Conservation (phyloP, 2,329 filamentous ascomycete genomes). For the Paraphaeosphaeria minitans region DNA sequence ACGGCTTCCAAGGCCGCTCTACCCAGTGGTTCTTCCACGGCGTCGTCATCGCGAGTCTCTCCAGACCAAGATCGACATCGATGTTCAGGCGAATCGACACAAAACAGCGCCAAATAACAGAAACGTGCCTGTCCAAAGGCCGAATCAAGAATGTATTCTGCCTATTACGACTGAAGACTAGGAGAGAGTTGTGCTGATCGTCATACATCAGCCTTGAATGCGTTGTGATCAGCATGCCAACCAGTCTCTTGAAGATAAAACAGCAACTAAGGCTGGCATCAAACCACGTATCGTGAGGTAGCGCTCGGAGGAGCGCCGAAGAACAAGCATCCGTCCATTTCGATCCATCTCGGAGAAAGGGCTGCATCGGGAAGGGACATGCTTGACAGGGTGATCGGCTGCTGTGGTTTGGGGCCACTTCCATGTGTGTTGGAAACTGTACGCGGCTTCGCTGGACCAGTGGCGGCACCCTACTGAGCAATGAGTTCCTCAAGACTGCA, state of each 20-base stretch:
- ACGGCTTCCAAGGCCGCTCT: neutral
- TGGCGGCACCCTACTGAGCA: neutral
- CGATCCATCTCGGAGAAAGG: conserved; percentile 34
- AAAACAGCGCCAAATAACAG: conserved; percentile 14
- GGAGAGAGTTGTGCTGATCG: conserved; percentile 35
- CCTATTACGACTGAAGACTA: conserved; percentile 14
- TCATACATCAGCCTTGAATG: conserved; percentile 32
- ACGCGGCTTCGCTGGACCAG: conserved; percentile 9
- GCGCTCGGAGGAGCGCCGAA: conserved; percentile 22
- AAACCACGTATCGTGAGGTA: conserved; percentile 23
- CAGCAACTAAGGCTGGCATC: conserved; percentile 26
- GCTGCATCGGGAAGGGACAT: conserved; percentile 29
- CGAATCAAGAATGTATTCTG: conserved; percentile 22
- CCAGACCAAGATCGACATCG: conserved; percentile 27
- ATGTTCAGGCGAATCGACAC: conserved; percentile 17
- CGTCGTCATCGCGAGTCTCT: conserved; percentile 34
- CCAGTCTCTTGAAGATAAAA: conserved; percentile 21
- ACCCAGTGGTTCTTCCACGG: conserved; percentile 12
- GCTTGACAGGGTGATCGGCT: conserved; percentile 13
- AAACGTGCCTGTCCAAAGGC: conserved; percentile 22
- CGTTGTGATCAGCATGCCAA: conserved; percentile 19
- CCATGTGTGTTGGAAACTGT: conserved; percentile 16
- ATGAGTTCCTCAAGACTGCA: conserved; percentile 8
- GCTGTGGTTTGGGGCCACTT: conserved; percentile 19
- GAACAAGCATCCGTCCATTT: conserved; percentile 19